phyloP scores from a whole-genome alignment of 768 basidiomycete genomes.

The Pulveroboletus sp. region DNA sequence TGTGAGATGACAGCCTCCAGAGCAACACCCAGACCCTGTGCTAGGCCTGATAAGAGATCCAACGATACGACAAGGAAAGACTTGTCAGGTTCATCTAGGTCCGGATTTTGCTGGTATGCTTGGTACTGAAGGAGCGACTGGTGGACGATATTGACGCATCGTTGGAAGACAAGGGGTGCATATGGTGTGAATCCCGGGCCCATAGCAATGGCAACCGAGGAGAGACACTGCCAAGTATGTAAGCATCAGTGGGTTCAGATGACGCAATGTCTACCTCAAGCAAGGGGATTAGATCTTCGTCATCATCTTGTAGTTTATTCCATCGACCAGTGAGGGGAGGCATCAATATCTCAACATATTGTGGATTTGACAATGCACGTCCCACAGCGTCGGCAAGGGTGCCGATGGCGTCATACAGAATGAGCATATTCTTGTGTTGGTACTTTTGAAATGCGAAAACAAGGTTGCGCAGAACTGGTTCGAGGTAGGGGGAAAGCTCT shows the following conservation, averaged over 20 bases:
- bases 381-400: conserved; percentile 98
- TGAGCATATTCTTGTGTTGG: conserved; percentile 99
- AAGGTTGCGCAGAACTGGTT: conserved; percentile 91
- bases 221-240: conserved; percentile 70
- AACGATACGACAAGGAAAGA: conserved; percentile 97
- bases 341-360: conserved; percentile 94
- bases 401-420: conserved; percentile 97
- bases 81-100: conserved; percentile 92
- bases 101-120: conserved; percentile 82
- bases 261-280: conserved; percentile 70
- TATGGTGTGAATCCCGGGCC: conserved; percentile 86
- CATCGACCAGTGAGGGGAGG: conserved; percentile 89
- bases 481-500: conserved; percentile 89
- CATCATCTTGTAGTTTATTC: conserved; percentile 87
- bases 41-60: conserved; percentile 94
- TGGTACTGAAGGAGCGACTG: conserved; percentile 82
- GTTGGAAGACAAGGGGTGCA: conserved; percentile 87
- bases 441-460: conserved; percentile 98
- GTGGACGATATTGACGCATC: conserved; percentile 86
- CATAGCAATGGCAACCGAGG: conserved; percentile 96
- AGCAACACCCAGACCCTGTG: conserved; percentile 84
- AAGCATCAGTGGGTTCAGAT: not conserved
- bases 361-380: conserved; percentile 75
- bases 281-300: conserved; percentile 90
- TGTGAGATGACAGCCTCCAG: conserved; percentile 71